Base-by-base conservation (phyloP, 1,139 yeast genomes). In the Debaryomycetaceae sp. region DNA sequence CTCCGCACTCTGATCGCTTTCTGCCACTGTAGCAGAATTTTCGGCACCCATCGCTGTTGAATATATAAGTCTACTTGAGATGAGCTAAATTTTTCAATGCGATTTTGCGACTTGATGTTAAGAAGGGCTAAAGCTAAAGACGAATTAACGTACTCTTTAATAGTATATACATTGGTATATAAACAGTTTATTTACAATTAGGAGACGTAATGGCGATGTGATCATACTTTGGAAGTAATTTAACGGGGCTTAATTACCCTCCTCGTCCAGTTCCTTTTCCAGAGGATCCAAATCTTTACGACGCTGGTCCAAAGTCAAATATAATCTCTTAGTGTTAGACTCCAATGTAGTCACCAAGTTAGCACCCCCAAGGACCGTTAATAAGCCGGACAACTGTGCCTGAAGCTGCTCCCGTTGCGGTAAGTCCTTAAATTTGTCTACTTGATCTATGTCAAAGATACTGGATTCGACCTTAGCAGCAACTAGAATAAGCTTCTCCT, bases 351-450 rank as follows among this genome's bases (percentile, higher is more conserved):
- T 79, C 5, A 87, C 95, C 59, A 91, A 74, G 3, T 95, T 95
- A 34, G 89, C 94, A 55, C 97, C 98, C 45, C 96, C 87, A 47
- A 87, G 74, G 42, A 85, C 67, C 13, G 91, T 83, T 59, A 91
- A 78, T 44, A 88, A 73, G n/a, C 96, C 96, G 17, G 87, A 83
- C 52, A 92, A 75, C 70, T 89, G 88, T 15, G 86, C 79, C 47
- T 87, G 92, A 51, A 91, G 70, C 51, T 82, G 81, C 35, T 78
- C 80, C 58, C 83, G 71, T 5, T 81, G 65, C 33, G 96, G 95
- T 55, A 91, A 74, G 30, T 75, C 78, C 67, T 87, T 86, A 68
- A 87, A 87, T 44, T 67, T 53, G 41, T 78, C 69, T 40, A 92
- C 66, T 40, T 81, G 73, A 1, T 65, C 66, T 31, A 79, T 53